These are phyloP conservation scores for Amaranthus tricolor DNA, from an alignment of 179 eudicot species.

Conservation along the genomic window DNA sequence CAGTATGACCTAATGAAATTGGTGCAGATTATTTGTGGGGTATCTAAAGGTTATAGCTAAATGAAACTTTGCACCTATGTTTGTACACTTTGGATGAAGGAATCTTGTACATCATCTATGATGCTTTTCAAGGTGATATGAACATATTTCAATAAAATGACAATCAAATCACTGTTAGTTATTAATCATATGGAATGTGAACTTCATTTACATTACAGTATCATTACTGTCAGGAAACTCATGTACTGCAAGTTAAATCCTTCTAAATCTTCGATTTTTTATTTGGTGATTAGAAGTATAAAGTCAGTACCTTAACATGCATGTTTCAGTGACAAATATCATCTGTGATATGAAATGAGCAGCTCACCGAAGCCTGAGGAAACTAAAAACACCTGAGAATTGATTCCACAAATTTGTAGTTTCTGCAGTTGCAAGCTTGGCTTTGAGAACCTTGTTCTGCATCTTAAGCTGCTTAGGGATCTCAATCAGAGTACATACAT, in stretches of 20 bases:
- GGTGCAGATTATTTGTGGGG: not conserved
- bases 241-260: not conserved
- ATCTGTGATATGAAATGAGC: slow-evolving; percentile 6
- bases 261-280: not conserved
- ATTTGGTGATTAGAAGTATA: not conserved
- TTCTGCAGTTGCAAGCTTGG: slow-evolving; percentile 37
- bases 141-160: not conserved
- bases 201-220: not conserved
- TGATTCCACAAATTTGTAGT: slow-evolving; percentile 29
- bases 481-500: slow-evolving; percentile 12
- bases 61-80: not conserved
- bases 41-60: not conserved
- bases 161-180: not conserved
- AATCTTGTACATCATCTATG: not conserved
- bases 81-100: not conserved
- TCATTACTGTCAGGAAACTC: not conserved
- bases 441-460: slow-evolving; percentile 45
- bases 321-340: not conserved
- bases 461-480: slow-evolving; percentile 38
- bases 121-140: not conserved
- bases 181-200: not conserved
- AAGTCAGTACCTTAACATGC: not conserved
- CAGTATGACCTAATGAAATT: not conserved
- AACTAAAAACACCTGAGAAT: slow-evolving; percentile 41
- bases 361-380: slow-evolving; percentile 6